Percentiles rank a stretch among this genome's conserved stretches.
These are phyloP conservation scores for Ophioceras dolichostomum DNA, from an alignment of 2,329 filamentous ascomycete genomes.

Conservation along the genomic window DNA sequence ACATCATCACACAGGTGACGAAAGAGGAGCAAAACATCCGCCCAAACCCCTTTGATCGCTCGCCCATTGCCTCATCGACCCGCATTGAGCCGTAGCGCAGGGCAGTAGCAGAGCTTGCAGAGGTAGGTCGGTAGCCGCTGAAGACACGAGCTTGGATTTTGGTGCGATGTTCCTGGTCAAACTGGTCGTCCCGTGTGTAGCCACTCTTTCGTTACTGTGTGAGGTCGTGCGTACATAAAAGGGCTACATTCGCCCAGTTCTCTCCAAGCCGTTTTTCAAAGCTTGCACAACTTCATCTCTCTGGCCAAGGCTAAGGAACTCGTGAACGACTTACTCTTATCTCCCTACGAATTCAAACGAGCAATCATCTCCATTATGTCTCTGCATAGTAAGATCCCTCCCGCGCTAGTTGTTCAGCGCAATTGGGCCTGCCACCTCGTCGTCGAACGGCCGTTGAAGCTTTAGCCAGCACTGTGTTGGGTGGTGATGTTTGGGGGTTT, in stretches of 20 bases:
- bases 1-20: slow-evolving; percentile 27
- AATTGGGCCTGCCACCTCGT: background rate
- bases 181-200: slow-evolving; percentile 4
- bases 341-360: background rate
- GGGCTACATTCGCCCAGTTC: no score
- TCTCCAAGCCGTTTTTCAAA: background rate
- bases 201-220: slow-evolving; percentile 2
- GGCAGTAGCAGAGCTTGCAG: background rate
- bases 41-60: no score
- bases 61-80: background rate
- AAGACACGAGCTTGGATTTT: no score
- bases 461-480: no score
- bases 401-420: background rate
- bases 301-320: background rate
- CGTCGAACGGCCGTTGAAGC: no score
- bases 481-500: no score
- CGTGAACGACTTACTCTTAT: slow-evolving; percentile 2
- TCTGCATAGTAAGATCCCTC: slow-evolving; percentile 38
- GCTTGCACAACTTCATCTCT: background rate
- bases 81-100: background rate
- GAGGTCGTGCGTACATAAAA: no score
- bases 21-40: no score
- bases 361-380: slow-evolving; percentile 31
- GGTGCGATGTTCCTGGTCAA: background rate
- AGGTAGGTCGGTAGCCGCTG: no score